Conservation (phyloP, 345 rosid species). For the Pelargonium nanum region DNA sequence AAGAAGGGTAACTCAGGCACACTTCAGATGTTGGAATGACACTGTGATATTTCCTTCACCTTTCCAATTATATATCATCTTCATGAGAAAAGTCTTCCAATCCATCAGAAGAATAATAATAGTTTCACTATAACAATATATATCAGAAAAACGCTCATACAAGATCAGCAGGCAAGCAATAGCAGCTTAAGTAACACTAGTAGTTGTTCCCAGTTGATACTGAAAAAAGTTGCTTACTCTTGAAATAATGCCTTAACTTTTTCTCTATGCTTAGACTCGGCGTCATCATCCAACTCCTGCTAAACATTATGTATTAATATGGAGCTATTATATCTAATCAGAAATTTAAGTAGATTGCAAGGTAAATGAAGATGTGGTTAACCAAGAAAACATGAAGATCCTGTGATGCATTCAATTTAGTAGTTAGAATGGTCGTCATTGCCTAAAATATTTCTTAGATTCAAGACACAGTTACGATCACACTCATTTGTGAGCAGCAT, state of each 20-base stretch:
- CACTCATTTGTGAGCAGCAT: neutral
- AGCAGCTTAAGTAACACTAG: neutral
- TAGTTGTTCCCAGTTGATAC: neutral
- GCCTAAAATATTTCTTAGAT: too few relatives aligned
- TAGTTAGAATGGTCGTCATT: too few relatives aligned
- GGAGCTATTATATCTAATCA: neutral
- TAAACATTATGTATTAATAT: neutral
- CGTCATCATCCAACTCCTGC: slow-evolving; percentile 30
- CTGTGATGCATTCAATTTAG: neutral
- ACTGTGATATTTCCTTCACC: too few relatives aligned
- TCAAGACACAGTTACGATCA: neutral
- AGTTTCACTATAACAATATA: too few relatives aligned
- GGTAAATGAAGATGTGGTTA: neutral
- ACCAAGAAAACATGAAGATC: neutral
- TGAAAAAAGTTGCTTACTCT: slow-evolving; percentile 16
- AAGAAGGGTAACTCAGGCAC: too few relatives aligned
- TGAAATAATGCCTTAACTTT: slow-evolving; percentile 29
- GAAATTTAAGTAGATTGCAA: neutral
- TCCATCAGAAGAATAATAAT: too few relatives aligned
- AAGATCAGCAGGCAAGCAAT: neutral
- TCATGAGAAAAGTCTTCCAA: too few relatives aligned
- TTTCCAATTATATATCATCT: too few relatives aligned
- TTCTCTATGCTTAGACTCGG: slow-evolving; percentile 31
- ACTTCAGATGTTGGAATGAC: too few relatives aligned
- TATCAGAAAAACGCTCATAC: too few relatives aligned